Percentiles rank a stretch among this genome's conserved stretches.
These are phyloP conservation scores for Biscogniauxia mediterranea DNA, from an alignment of 2,329 filamentous ascomycete species.

Conservation along the genomic window DNA sequence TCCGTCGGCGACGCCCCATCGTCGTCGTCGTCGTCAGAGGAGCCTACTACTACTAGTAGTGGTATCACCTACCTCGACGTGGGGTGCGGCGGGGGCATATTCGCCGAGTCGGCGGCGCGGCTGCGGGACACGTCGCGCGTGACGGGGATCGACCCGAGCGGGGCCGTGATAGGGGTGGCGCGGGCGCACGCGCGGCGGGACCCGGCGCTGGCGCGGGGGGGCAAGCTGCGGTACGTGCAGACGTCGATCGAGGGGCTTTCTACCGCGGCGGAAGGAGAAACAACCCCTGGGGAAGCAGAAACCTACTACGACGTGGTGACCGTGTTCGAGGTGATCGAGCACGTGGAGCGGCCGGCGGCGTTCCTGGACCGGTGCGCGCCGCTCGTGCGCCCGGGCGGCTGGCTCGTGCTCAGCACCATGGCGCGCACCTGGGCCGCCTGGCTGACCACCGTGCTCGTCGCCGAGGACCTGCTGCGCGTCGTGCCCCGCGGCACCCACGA, in stretches of 20 bases:
- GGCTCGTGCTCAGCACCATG: slow-evolving; percentile 91
- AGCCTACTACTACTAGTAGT: too few species aligned
- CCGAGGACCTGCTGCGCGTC: slow-evolving; percentile 82
- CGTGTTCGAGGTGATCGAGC: slow-evolving; percentile 93
- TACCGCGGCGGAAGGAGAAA: too few species aligned
- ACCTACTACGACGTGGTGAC: slow-evolving; percentile 86
- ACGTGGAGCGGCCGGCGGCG: slow-evolving; percentile 71
- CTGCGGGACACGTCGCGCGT: slow-evolving; percentile 62
- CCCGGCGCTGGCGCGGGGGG: slow-evolving; percentile 56
- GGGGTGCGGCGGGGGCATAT: slow-evolving; percentile 94
- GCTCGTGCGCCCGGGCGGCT: slow-evolving; percentile 86
- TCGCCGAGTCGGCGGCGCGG: slow-evolving; percentile 81
- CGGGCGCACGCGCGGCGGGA: slow-evolving; percentile 72
- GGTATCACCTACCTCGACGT: slow-evolving; percentile 94
- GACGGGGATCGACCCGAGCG: slow-evolving; percentile 75
- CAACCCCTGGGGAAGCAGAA: too few species aligned
- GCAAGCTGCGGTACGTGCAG: slow-evolving; percentile 70
- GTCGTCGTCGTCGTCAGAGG: too few species aligned
- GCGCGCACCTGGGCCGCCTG: slow-evolving; percentile 85
- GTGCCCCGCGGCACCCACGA: slow-evolving; percentile 94
- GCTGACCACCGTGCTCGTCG: slow-evolving; percentile 88
- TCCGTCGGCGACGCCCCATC: too few species aligned
- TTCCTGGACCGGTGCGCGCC: slow-evolving; percentile 71
- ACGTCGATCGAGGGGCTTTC: slow-evolving; percentile 67
- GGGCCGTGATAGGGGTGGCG: slow-evolving; percentile 72